Conservation (phyloP, 2,329 filamentous ascomycete species). For the Cercospora canescens region DNA sequence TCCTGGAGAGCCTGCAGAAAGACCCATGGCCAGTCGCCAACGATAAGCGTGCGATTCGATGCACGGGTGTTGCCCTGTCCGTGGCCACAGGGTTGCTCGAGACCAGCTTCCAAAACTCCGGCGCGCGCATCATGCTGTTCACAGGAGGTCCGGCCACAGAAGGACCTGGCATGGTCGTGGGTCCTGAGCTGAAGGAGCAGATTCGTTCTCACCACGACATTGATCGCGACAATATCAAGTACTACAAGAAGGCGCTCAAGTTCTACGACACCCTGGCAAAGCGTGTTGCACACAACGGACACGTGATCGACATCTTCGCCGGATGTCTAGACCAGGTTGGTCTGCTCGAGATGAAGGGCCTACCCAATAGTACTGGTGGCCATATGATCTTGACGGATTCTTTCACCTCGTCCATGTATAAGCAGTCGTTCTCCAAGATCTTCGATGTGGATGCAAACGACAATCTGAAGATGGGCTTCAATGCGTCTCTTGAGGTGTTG, state of each 20-base stretch:
- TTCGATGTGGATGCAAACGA: conserved; percentile 97
- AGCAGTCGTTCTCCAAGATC: conserved; percentile 93
- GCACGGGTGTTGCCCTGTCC: conserved; percentile 93
- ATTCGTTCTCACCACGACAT: conserved; percentile 99
- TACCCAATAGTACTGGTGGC: conserved; percentile 93
- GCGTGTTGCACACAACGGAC: conserved; percentile 91
- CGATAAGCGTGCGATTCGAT: conserved; percentile 85
- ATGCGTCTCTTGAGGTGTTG: conserved; percentile 89
- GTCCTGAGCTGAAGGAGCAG: conserved; percentile 90
- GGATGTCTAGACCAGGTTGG: conserved; percentile 97
- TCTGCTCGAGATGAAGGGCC: conserved; percentile 94
- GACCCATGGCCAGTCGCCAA: conserved; percentile 97
- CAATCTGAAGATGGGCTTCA: conserved; percentile 97
- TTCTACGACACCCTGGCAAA: conserved; percentile 96
- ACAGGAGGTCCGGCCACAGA: conserved; percentile 93
- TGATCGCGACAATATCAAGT: conserved; percentile 97
- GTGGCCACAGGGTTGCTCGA: conserved; percentile 92
- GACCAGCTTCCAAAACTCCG: conserved; percentile 92
- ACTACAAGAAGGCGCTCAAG: conserved; percentile 99
- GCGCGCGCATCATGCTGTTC: conserved; percentile 95
- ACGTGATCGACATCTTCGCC: conserved; percentile 96
- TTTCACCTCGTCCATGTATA: conserved; percentile 98
- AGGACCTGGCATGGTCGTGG: conserved; percentile 94
- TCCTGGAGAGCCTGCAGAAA: conserved; percentile 90
- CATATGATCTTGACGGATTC: conserved; percentile 99